Base-by-base conservation (phyloP, 345 rosid genomes). In the Bruguiera gymnorhiza region DNA sequence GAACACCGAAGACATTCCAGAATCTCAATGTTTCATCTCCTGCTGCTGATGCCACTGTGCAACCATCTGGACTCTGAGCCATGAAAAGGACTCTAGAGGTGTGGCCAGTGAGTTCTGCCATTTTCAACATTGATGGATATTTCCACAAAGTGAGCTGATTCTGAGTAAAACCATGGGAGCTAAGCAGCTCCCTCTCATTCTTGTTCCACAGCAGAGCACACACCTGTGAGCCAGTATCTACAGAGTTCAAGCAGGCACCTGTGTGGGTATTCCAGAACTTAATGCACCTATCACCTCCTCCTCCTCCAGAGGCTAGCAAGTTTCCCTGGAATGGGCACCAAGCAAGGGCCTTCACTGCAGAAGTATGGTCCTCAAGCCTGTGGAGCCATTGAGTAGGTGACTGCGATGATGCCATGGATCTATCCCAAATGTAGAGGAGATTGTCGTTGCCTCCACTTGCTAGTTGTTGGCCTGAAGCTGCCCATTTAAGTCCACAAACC, bases 31-130 rank as follows among this genome's bases (percentile, higher is more conserved):
- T 86, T 62, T 86, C 90, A 48, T 88, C 89, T 48, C 85, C 91
- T 54, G 91, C 89, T 8, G 91, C 91, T 7, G 91, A 73, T 43
- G 93, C 93, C 6, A 88, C 89, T 0, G 87, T 83, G 72, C 79
- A 83, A 39, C 92, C 86, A 81, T 88, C 88, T 10, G 88, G 90
- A 46, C 90, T 86, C 83, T 85, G 80, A 21, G 84, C 73, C 85
- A 79, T 74, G 72, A 66, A 76, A 30, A 84, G 80, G 2, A 81
- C 87, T 68, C 82, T 75, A 23, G 86, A 83, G 11, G 78, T 80
- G 31, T 84, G 85, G 1, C 84, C 82, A 20, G 63, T 75, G 36
- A 81, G 79, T 73, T 81, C 87, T 8, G 83, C 82, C 66, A 70
- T 75, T 77, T 84, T 82, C 68, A 78, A 81, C 86, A 82, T 79